phyloP scores from a whole-genome alignment of 768 basidiomycete genomes.

The Hirschioporus abietinus region DNA sequence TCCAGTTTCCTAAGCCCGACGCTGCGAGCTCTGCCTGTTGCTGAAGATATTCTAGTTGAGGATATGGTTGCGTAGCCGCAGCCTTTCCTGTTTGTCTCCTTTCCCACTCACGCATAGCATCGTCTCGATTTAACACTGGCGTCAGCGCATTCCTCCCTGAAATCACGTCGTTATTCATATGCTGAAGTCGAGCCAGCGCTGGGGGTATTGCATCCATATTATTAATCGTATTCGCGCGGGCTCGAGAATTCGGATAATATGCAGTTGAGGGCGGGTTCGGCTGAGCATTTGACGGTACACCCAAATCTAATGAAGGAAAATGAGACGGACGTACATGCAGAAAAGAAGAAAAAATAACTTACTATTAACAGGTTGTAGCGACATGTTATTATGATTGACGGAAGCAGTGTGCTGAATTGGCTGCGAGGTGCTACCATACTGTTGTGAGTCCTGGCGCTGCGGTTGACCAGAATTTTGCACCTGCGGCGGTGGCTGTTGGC shows the following conservation, averaged over 20 bases:
- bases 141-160: constrained; percentile 79
- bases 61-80: constrained; percentile 71
- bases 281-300: constrained; percentile 13
- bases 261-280: constrained; percentile 59
- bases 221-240: constrained; percentile 89
- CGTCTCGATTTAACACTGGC: constrained; percentile 91
- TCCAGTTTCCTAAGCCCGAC: constrained; percentile 57
- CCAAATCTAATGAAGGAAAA: background rate
- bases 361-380: background rate
- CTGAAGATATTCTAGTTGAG: constrained; percentile 86
- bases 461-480: constrained; percentile 19
- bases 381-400: background rate
- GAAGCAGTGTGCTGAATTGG: background rate
- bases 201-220: constrained; percentile 91
- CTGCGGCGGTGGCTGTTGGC: constrained; percentile 30
- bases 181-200: constrained; percentile 82
- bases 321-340: background rate
- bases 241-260: constrained; percentile 65
- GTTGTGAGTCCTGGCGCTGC: constrained; percentile 14
- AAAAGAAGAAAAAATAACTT: background rate
- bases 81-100: constrained; percentile 73
- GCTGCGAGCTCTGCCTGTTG: constrained; percentile 87
- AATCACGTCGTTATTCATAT: constrained; percentile 82
- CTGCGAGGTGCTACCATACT: background rate
- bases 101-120: constrained; percentile 96